Percentiles rank a stretch among this genome's conserved stretches.
Conservation (phyloP, 208 protist genomes). For the Trypanosoma grayi region DNA sequence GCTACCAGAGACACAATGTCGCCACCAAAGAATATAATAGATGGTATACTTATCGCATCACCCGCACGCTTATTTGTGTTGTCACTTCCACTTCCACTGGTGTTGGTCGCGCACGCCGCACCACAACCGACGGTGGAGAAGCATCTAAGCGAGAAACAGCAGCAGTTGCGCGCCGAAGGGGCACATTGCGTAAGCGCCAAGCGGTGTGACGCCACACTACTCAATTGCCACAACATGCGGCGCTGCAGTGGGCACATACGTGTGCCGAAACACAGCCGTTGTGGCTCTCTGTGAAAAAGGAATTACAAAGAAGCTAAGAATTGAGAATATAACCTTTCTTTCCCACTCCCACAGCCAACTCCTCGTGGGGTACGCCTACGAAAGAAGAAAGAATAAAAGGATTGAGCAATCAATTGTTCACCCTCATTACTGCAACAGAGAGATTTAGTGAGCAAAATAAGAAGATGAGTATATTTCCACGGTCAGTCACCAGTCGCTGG, state of each 20-base stretch:
- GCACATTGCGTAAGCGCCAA: neutral
- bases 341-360: no score
- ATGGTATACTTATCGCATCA: constrained; percentile 4
- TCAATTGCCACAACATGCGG: neutral
- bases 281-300: constrained; percentile 1
- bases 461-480: no score
- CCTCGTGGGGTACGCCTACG: no score
- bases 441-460: no score
- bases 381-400: neutral
- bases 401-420: neutral
- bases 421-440: no score
- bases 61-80: neutral
- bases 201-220: neutral
- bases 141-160: neutral
- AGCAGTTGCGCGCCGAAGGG: neutral
- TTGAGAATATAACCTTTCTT: no score
- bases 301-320: neutral
- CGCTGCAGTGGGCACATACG: neutral
- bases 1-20: constrained; percentile 74
- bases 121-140: neutral
- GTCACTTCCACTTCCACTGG: neutral
- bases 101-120: neutral
- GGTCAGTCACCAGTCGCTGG: no score
- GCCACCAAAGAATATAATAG: constrained; percentile 82
- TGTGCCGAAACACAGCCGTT: neutral